A percentile compares a stretch with the other conserved stretches of the same genome.
Evolutionary conservation across 306 rosid genomes (phyloP).

Genomic region (apple (Malus domestica)): ASM211411v1 NC_041797.1:1259501-1260000

Average conservation of each 20-base stretch:
- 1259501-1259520: constrained; percentile 53
- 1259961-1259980: constrained; percentile 36
- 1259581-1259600: too few relatives aligned
- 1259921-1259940: too few relatives aligned
- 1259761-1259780: constrained; percentile 32
- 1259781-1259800: constrained; percentile 48
- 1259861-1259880: constrained; percentile 86
- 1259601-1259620: too few relatives aligned
- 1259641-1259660: too few relatives aligned
- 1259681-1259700: too few relatives aligned
- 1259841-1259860: constrained; percentile 65
- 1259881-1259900: constrained; percentile 45
- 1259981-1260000: constrained; percentile 51
- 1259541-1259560: constrained; percentile 75
- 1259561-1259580: background rate
- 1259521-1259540: constrained; percentile 51
- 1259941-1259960: background rate
- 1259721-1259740: too few relatives aligned
- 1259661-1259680: too few relatives aligned
- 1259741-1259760: background rate
- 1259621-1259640: too few relatives aligned
- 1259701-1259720: too few relatives aligned
- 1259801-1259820: constrained; percentile 83
- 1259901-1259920: too few relatives aligned
- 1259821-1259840: constrained; percentile 78